phyloP scores from a whole-genome alignment of 2,329 filamentous ascomycete genomes.

The Sphaerulina vaccinii region DNA sequence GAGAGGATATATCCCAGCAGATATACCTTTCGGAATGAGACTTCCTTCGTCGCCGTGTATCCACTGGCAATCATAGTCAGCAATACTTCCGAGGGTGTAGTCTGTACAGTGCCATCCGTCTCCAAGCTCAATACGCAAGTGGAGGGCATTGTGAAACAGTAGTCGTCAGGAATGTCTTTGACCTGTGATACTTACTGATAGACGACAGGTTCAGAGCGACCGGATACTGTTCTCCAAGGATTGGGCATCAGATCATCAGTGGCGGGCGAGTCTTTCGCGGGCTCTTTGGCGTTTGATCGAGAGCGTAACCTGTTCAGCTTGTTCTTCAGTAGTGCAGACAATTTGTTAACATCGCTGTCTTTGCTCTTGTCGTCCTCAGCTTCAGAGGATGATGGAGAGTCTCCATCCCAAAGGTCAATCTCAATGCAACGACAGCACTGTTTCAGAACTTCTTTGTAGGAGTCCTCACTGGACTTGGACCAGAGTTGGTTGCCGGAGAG shows the following conservation, averaged over 20 bases:
- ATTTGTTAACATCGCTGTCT: constrained; percentile 37
- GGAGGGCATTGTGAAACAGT: too few species aligned
- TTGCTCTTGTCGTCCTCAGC: constrained; percentile 27
- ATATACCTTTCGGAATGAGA: constrained; percentile 85
- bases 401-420: constrained; percentile 91
- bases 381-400: constrained; percentile 44
- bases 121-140: too few species aligned
- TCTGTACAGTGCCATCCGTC: too few species aligned
- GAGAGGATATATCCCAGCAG: not conserved
- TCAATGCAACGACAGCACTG: constrained; percentile 86
- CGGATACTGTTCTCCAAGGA: constrained; percentile 32
- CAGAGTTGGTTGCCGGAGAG: constrained; percentile 81
- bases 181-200: too few species aligned
- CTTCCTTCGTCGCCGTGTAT: constrained; percentile 80
- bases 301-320: constrained; percentile 30
- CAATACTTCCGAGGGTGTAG: too few species aligned
- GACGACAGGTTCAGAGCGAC: constrained; percentile 33
- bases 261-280: constrained; percentile 15
- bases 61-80: too few species aligned
- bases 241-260: constrained; percentile 27
- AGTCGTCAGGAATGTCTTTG: too few species aligned
- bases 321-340: constrained; percentile 32
- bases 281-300: constrained; percentile 17
- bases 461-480: constrained; percentile 72
- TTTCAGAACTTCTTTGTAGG: constrained; percentile 68